phyloP scores from a whole-genome alignment of 495 filamentous ascomycete species.

The Pyrenula aspistea region DNA sequence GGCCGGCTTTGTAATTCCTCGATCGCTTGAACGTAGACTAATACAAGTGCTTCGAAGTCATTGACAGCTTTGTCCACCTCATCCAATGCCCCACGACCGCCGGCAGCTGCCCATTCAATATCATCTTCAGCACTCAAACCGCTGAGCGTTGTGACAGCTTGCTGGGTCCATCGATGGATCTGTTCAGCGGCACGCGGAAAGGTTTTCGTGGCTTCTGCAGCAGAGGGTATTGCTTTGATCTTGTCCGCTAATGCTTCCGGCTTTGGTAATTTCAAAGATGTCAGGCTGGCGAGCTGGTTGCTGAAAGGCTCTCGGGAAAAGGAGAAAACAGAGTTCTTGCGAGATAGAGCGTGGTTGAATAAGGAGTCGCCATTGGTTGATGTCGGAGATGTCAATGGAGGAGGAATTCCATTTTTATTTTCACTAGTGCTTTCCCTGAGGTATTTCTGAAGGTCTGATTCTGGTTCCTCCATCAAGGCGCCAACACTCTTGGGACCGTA shows the following conservation, averaged over 20 bases:
- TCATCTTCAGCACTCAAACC: constrained; percentile 90
- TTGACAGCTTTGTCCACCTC: constrained; percentile 80
- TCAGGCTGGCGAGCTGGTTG: constrained; percentile 78
- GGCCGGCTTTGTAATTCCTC: constrained; percentile 72
- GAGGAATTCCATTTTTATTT: constrained; percentile 21
- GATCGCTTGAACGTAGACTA: constrained; percentile 81
- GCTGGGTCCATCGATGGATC: constrained; percentile 83
- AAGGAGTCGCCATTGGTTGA: constrained; percentile 35
- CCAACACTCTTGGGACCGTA: background rate
- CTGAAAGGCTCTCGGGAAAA: constrained; percentile 82
- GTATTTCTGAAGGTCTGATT: constrained; percentile 31
- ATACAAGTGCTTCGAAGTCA: constrained; percentile 74
- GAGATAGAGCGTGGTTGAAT: constrained; percentile 33
- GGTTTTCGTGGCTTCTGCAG: constrained; percentile 62
- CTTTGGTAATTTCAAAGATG: constrained; percentile 72
- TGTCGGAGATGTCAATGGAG: constrained; percentile 21
- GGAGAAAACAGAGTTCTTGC: constrained; percentile 77
- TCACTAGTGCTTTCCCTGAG: constrained; percentile 28
- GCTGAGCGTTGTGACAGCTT: constrained; percentile 73
- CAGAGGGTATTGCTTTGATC: constrained; percentile 71
- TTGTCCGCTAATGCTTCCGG: constrained; percentile 67
- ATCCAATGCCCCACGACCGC: constrained; percentile 75
- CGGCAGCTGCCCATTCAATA: constrained; percentile 93
- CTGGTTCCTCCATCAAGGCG: background rate
- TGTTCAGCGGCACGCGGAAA: constrained; percentile 75